These are phyloP conservation scores for Amanita phalloides DNA, from an alignment of 768 basidiomycete genomes.

Conservation along the genomic window DNA sequence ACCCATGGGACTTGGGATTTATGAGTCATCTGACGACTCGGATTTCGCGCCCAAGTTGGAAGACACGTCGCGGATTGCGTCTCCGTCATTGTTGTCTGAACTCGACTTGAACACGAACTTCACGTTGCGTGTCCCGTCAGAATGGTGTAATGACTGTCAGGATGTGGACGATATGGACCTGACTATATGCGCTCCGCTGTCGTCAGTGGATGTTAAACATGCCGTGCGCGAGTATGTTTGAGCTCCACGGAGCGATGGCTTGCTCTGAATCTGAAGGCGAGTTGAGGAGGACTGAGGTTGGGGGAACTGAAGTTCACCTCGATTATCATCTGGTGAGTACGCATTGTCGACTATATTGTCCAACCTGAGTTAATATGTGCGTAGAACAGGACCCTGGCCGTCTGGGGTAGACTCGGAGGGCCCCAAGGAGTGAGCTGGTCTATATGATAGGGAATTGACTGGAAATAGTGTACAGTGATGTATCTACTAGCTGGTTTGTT, in stretches of 20 bases:
- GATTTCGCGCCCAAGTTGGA: background rate
- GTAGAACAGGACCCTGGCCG: no score
- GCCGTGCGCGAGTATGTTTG: background rate
- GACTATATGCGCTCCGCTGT: background rate
- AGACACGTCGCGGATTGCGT: background rate
- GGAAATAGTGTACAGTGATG: background rate
- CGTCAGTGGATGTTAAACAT: background rate
- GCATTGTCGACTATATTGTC: background rate
- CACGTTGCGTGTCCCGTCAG: background rate
- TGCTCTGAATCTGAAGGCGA: background rate
- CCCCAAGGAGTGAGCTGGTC: no score
- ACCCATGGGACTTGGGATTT: slow-evolving; percentile 2
- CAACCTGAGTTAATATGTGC: no score
- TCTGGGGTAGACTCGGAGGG: no score
- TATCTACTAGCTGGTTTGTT: background rate
- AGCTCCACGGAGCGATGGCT: background rate
- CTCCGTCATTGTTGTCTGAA: slow-evolving; percentile 4
- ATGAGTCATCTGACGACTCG: background rate
- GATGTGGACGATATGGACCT: background rate
- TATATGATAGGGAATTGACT: background rate
- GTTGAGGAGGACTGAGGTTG: background rate
- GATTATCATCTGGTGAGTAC: background rate
- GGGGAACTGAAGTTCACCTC: no score
- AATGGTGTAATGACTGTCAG: background rate
- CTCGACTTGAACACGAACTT: slow-evolving; percentile 2